Evolutionary conservation across 1,139 yeast species (phyloP).

Genomic region (Kluyveromyces sp.): DNA sequence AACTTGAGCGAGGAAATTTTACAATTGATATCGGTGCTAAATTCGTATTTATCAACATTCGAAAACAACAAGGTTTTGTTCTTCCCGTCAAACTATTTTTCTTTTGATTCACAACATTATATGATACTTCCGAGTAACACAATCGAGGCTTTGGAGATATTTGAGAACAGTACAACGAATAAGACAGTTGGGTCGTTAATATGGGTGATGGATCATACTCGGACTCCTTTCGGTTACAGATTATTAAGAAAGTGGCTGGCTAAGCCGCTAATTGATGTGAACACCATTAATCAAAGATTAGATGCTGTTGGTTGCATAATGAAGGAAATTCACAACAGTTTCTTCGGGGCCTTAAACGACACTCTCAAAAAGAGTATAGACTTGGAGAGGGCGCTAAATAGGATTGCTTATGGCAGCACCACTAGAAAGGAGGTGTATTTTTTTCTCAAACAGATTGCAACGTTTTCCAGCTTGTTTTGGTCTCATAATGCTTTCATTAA

Average conservation of each 20-base stretch:
- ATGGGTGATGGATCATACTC: constrained; percentile 75
- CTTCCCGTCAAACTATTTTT: constrained; percentile 42
- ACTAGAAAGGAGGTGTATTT: constrained; percentile 60
- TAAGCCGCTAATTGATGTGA: constrained; percentile 54
- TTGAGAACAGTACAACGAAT: constrained; percentile 53
- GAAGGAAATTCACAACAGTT: constrained; percentile 37
- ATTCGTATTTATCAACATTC: constrained; percentile 55
- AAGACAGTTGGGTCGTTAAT: constrained; percentile 60
- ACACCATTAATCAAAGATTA: constrained; percentile 46
- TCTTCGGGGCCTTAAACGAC: constrained; percentile 47
- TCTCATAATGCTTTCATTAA: constrained; percentile 29
- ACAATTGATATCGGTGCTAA: constrained; percentile 30
- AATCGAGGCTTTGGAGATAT: constrained; percentile 64
- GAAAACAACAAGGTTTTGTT: constrained; percentile 51
- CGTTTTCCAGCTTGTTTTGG: constrained; percentile 28
- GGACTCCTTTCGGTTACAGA: constrained; percentile 70
- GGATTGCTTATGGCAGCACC: constrained; percentile 60
- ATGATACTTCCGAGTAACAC: constrained; percentile 71
- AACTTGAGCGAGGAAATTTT: constrained; percentile 2
- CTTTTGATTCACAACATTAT: constrained; percentile 45
- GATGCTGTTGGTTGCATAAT: constrained; percentile 58
- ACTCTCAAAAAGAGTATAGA: constrained; percentile 50
- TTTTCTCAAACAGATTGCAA: constrained; percentile 47
- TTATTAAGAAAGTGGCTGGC: constrained; percentile 65
- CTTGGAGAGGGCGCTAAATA: constrained; percentile 58